phyloP scores from a whole-genome alignment of 2,329 filamentous ascomycete species.

The Botryotinia calthae region DNA sequence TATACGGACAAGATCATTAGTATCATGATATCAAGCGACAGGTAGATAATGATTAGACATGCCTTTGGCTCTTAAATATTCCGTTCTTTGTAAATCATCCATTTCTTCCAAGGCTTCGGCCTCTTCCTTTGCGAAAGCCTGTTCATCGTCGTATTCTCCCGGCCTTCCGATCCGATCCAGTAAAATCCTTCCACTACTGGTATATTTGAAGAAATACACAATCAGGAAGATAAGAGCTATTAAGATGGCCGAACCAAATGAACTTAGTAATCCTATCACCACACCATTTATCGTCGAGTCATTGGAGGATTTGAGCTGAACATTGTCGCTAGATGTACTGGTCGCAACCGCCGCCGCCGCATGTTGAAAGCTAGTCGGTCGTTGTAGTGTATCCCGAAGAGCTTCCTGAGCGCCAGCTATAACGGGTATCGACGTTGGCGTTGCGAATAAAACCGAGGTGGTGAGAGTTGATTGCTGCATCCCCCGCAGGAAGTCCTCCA shows the following conservation, averaged over 20 bases:
- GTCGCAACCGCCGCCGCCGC: not conserved
- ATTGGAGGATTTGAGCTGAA: slow-evolving; percentile 2
- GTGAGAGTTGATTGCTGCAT: slow-evolving; percentile 27
- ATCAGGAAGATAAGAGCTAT: slow-evolving; percentile 76
- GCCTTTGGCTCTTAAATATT: slow-evolving; percentile 97
- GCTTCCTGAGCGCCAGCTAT: slow-evolving; percentile 11
- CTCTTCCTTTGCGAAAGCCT: slow-evolving; percentile 90
- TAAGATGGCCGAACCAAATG: slow-evolving; percentile 85
- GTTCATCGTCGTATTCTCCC: slow-evolving; percentile 96
- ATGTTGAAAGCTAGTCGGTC: not conserved
- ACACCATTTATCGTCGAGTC: slow-evolving; percentile 65
- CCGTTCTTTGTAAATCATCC: slow-evolving; percentile 86
- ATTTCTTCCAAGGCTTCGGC: slow-evolving; percentile 91
- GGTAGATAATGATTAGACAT: slow-evolving; percentile 34
- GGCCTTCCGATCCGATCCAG: slow-evolving; percentile 90
- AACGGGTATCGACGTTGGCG: slow-evolving; percentile 22
- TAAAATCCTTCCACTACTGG: slow-evolving; percentile 81
- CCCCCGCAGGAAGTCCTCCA: slow-evolving; percentile 31
- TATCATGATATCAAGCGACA: not conserved
- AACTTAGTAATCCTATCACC: slow-evolving; percentile 90
- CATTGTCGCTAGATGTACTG: not conserved
- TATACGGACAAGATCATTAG: slow-evolving; percentile 41
- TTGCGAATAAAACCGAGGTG: slow-evolving; percentile 25
- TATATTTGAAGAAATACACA: slow-evolving; percentile 94
- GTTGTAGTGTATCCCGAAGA: slow-evolving; percentile 19